These are phyloP conservation scores for Daldinia sp. DNA, from an alignment of 2,329 filamentous ascomycete genomes.

Conservation along the genomic window DNA sequence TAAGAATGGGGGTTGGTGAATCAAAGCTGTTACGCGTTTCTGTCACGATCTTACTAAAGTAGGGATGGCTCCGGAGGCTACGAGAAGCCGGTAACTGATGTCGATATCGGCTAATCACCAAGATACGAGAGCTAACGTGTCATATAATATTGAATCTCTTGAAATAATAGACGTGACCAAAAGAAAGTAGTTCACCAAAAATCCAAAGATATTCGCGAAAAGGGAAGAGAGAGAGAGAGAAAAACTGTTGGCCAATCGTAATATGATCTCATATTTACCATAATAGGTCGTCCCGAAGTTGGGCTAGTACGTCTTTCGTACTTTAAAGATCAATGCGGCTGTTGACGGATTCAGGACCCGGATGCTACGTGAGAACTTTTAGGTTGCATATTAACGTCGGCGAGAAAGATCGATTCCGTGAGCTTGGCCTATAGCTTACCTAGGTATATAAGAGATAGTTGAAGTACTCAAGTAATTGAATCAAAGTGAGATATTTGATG, in stretches of 20 bases:
- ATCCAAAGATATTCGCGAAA: neutral
- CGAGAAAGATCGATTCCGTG: conserved; percentile 13
- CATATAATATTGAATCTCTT: neutral
- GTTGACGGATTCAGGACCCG: conserved; percentile 30
- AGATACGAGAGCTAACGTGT: neutral
- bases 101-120: neutral
- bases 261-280: conserved; percentile 6
- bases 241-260: neutral
- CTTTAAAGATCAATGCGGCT: conserved; percentile 33
- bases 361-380: conserved; percentile 19
- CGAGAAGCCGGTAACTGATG: neutral
- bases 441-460: neutral
- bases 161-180: neutral
- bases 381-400: conserved; percentile 13
- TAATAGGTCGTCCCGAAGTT: conserved; percentile 1
- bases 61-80: neutral
- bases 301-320: conserved; percentile 16
- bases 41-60: neutral
- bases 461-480: neutral
- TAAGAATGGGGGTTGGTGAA: neutral
- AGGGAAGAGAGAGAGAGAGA: too few relatives aligned
- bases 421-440: neutral
- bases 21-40: neutral
- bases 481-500: neutral
- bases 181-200: conserved; percentile 1